These are phyloP conservation scores for Cryptosporidium canis DNA, from an alignment of 169 alveolate species.

Conservation along the genomic window DNA sequence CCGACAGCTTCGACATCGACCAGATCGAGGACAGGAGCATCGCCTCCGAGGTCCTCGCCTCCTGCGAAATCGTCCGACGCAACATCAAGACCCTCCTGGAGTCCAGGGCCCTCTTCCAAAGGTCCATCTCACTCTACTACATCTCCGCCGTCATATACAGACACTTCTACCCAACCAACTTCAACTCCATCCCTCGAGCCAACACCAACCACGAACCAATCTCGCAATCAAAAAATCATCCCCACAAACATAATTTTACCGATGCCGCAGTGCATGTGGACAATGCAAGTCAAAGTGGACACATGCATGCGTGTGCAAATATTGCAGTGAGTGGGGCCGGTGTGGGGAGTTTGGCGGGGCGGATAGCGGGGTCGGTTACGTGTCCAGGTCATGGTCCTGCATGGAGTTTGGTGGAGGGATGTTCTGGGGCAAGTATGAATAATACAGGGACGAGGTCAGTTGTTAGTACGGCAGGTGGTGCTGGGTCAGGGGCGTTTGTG, in stretches of 20 bases:
- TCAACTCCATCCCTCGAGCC: neutral
- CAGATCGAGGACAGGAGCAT: conserved; percentile 36
- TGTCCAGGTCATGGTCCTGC: too few relatives aligned
- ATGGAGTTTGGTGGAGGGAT: too few relatives aligned
- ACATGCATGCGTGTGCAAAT: neutral
- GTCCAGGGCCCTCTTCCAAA: neutral
- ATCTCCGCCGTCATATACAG: conserved; percentile 61
- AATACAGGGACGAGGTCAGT: too few relatives aligned
- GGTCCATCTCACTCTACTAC: conserved; percentile 37
- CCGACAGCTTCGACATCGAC: neutral
- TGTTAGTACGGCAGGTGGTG: neutral
- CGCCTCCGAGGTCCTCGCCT: conserved; percentile 27
- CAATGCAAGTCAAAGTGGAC: neutral
- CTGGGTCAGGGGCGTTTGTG: neutral
- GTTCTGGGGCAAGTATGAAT: too few relatives aligned
- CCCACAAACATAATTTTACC: neutral
- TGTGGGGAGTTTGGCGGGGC: too few relatives aligned
- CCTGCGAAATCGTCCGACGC: conserved; percentile 40
- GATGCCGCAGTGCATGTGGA: neutral
- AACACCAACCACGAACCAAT: neutral
- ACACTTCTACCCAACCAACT: conserved; percentile 35
- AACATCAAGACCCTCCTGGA: neutral
- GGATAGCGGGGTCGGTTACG: too few relatives aligned
- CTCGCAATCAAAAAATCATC: neutral
- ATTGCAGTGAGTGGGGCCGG: neutral